phyloP scores from a whole-genome alignment of 257 asterid genomes.

The Vinca minor region DNA sequence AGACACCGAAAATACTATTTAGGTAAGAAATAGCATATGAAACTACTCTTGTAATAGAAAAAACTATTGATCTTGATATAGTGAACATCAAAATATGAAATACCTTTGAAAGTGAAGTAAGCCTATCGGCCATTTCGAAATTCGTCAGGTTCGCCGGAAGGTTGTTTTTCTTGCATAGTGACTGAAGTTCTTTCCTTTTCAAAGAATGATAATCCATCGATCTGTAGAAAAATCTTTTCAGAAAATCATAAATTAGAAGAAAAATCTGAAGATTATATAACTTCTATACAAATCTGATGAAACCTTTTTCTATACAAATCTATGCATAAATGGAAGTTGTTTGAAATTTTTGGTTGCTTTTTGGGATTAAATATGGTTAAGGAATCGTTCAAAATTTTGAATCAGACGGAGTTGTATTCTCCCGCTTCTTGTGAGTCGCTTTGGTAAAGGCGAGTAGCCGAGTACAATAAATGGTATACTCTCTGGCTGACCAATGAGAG shows the following conservation, averaged over 20 bases:
- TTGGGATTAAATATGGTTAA: not conserved
- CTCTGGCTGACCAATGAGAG: not conserved
- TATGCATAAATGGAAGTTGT: not conserved
- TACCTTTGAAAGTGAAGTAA: slow-evolving; percentile 42
- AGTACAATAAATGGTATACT: not conserved
- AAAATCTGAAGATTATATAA: not conserved
- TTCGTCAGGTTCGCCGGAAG: slow-evolving; percentile 64
- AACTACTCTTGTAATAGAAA: too few relatives aligned
- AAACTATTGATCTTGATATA: too few relatives aligned
- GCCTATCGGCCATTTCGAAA: slow-evolving; percentile 46
- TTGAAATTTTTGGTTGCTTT: not conserved
- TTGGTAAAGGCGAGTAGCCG: not conserved
- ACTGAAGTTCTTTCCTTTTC: slow-evolving; percentile 58
- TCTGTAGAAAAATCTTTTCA: not conserved
- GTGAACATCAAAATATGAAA: not conserved
- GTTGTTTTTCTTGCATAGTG: slow-evolving; percentile 49
- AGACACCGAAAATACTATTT: too few relatives aligned
- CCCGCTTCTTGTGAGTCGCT: slow-evolving; percentile 6
- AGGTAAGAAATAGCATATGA: too few relatives aligned
- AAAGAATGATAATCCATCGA: slow-evolving; percentile 52
- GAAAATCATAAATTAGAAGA: not conserved
- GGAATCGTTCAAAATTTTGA: slow-evolving; percentile 6
- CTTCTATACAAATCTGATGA: not conserved
- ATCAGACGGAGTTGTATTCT: not conserved
- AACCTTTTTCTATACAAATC: not conserved